phyloP scores from a whole-genome alignment of 108 stramenopile species.

The Licmophora abbreviata region DNA sequence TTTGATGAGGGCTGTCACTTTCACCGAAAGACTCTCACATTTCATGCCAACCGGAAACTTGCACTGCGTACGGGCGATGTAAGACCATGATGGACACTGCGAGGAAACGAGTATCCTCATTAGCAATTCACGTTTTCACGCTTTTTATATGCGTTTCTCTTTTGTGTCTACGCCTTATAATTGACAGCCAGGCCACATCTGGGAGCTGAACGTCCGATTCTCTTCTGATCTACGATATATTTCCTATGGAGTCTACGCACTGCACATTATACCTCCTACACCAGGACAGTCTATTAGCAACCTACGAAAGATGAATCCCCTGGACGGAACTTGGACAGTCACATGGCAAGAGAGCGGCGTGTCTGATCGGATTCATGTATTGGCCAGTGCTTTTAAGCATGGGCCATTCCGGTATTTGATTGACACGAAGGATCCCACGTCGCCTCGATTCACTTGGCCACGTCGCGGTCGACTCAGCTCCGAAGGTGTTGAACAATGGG shows the following conservation, averaged over 20 bases:
- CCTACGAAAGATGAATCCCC: slow-evolving; percentile 30
- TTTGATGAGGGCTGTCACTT: slow-evolving; percentile 39
- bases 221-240: slow-evolving; percentile 38
- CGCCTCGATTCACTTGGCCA: slow-evolving; percentile 9
- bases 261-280: no score
- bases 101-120: background rate
- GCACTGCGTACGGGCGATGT: background rate
- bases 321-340: slow-evolving; percentile 50
- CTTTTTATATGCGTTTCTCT: no score
- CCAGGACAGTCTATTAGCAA: no score
- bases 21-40: slow-evolving; percentile 39
- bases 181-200: slow-evolving; percentile 14
- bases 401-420: slow-evolving; percentile 8
- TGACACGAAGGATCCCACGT: slow-evolving; percentile 4
- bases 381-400: slow-evolving; percentile 3
- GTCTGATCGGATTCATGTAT: slow-evolving; percentile 3
- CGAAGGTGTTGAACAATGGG: slow-evolving; percentile 11
- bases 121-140: slow-evolving; percentile 1
- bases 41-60: slow-evolving; percentile 21
- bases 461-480: background rate
- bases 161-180: background rate
- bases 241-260: slow-evolving; percentile 26
- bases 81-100: background rate
- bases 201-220: slow-evolving; percentile 43
- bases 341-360: slow-evolving; percentile 9